Base-by-base conservation (phyloP, 495 filamentous ascomycete species). In the Hyaloscypha hepaticicola region DNA sequence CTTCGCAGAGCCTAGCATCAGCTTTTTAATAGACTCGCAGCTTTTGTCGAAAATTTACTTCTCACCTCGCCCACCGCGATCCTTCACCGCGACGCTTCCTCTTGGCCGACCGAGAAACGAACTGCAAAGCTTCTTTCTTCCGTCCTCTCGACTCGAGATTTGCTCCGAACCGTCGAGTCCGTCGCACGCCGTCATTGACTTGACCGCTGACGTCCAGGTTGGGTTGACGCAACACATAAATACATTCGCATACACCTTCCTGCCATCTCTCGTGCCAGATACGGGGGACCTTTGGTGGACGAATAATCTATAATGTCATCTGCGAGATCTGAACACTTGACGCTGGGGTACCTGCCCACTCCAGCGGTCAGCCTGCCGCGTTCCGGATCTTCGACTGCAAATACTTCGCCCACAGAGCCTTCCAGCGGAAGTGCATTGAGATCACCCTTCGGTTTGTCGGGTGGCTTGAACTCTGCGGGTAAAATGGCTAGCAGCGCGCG, bases 251-350 rank as follows among this genome's bases (percentile, higher is more conserved):
- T 51, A 68, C 49, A 67, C 51, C 33, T 55, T 66, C 58, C 69
- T 69, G 41, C 63, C 69, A 63, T 69, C 62, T 67, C 66, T 67
- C 60, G 64, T 69, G 55, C 69, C 55, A 68, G 66, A 55, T 68
- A 58, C 63, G 63, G 65, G 63, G 29, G 59, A 53, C 38, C 45
- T 68, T 66, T 68, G 65, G 65, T 68, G 62, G 65, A 67, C 69
- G 60, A 66, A 70, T 90, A 90, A 90, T 89, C 78, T 81, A 90
- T 95, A 91, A 97, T 97, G 95, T 89, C 91, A 80, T 92, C 90
- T 76, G 85, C 88, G 90, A 85, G 91, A 88, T 84, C 91, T 81
- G 83, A 91, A 82, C 81, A 87, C 80, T 84, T 85, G 83, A 88
- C 76, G 78, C 85, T 86, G 82, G 89, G 85, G 76, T 89, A 85